Evolutionary conservation across 2,329 filamentous ascomycete species (phyloP), one percentile per base, ranked within the genome.

Genomic region (Fusarium virguliforme): DNA sequence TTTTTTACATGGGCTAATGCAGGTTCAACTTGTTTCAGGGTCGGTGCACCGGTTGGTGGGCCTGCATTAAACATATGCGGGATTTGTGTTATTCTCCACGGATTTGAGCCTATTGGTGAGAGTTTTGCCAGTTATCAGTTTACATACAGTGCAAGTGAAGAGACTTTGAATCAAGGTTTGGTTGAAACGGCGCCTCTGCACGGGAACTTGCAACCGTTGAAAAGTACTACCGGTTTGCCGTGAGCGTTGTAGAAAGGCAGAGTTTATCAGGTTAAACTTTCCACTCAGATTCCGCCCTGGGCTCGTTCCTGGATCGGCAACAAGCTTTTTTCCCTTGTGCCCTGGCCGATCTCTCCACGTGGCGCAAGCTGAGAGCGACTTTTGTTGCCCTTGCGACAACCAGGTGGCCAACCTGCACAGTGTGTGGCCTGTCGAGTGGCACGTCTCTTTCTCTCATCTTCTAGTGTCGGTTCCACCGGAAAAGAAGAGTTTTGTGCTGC

Each of bases 21-120:
- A 75, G 56, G 63, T 64, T 37, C 67, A 60, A 10, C 55, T 65
- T 73, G 71, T 74, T 75, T 74, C 71, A 74, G 57, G 46, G 59
- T 66, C 62, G 62, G 62, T 66, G 62, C 43, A 55, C 50, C 30
- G 60, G 48, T 54, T 60, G 32, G 60, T 48, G 26, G 66, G 40
- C 30, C 32, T 34, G 50, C 30, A 48, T 48, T 53, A 30, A 54
- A 32, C 22, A n/a, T 54, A 59, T 63, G 69, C 61, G 65, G 71
- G 46, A 72, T 62, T 68, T 62, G 65, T 48, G 43, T 30, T 24
- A 28, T 30, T 13, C 12, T 48, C 10, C 43, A 48, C 28, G 40
- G 12, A 43, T 43, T 43, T 43, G 12, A 48, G 22, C 28, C 22
- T 46, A 8, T 28, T 51, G 32, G 8, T 28, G 41, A 26, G 41